A percentile compares a stretch with the other conserved stretches of the same genome.
Conservation (phyloP, 202 grass and related monocot species). For the Alloteropsis angusta region DNA sequence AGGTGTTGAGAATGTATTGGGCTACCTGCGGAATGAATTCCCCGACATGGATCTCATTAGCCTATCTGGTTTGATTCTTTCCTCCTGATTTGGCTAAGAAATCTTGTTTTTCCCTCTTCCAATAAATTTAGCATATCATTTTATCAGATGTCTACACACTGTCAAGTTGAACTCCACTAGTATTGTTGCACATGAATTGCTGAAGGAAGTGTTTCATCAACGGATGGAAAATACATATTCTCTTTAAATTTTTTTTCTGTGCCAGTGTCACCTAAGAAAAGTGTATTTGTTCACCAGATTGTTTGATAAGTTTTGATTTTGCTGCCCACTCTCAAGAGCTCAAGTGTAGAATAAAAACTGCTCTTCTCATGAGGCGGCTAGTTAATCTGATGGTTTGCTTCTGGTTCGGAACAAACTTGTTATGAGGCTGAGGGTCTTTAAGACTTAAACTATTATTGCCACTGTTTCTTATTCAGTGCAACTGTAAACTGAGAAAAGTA, state of each 20-base stretch:
- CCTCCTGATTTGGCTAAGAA: neutral
- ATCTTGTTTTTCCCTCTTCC: neutral
- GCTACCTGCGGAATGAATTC: slow-evolving; percentile 50
- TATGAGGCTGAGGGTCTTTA: neutral
- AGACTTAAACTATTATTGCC: neutral
- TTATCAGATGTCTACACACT: neutral
- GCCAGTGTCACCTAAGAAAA: neutral
- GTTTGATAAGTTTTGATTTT: neutral
- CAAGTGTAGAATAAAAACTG: neutral
- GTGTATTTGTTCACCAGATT: neutral
- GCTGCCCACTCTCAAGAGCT: neutral
- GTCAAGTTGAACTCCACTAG: neutral
- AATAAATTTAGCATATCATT: neutral
- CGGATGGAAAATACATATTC: neutral
- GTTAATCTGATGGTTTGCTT: slow-evolving; percentile 3
- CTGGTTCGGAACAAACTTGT: neutral
- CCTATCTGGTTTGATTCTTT: slow-evolving; percentile 53
- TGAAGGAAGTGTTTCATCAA: neutral
- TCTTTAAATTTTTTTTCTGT: neutral
- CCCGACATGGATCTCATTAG: slow-evolving; percentile 67
- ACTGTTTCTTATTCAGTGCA: neutral
- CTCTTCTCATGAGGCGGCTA: neutral
- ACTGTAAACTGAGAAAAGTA: neutral
- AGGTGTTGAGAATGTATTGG: slow-evolving; percentile 65
- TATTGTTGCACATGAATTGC: neutral